Evolutionary conservation across 2,329 filamentous ascomycete genomes (phyloP).

Genomic region (Diatrype stigma): DNA sequence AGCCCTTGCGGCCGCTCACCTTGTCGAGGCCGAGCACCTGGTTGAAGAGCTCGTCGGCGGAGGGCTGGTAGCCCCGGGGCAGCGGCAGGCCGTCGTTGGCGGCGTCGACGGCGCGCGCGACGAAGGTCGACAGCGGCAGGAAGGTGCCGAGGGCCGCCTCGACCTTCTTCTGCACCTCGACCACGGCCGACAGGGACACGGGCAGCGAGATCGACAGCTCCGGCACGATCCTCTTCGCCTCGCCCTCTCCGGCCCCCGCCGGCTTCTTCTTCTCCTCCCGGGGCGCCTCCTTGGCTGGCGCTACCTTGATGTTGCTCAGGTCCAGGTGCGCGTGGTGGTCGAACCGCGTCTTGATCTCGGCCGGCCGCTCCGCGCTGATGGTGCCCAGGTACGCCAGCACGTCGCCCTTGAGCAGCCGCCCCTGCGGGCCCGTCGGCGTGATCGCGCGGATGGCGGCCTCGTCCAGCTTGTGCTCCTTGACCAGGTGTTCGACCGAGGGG

Average conservation of each 20-base stretch:
- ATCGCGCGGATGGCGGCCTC: slow-evolving; percentile 76
- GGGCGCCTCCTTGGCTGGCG: slow-evolving; percentile 45
- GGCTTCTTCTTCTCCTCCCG: slow-evolving; percentile 30
- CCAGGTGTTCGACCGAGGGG: slow-evolving; percentile 78
- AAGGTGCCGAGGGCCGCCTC: slow-evolving; percentile 72
- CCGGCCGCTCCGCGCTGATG: slow-evolving; percentile 69
- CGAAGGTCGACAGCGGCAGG: slow-evolving; percentile 80
- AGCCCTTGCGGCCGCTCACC: slow-evolving; percentile 36
- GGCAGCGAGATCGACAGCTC: slow-evolving; percentile 64
- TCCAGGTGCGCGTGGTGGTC: slow-evolving; percentile 79
- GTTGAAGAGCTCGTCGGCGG: slow-evolving; percentile 82
- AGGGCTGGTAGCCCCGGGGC: slow-evolving; percentile 59
- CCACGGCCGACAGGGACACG: slow-evolving; percentile 73
- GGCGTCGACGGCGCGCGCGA: slow-evolving; percentile 76
- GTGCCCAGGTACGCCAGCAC: slow-evolving; percentile 83
- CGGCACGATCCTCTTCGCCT: slow-evolving; percentile 34
- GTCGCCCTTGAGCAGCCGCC: slow-evolving; percentile 90
- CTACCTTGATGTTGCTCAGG: slow-evolving; percentile 90
- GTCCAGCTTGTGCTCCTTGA: slow-evolving; percentile 74
- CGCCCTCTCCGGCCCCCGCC: slow-evolving; percentile 25
- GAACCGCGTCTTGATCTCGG: slow-evolving; percentile 66
- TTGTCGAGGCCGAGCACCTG: slow-evolving; percentile 71
- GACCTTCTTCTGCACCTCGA: slow-evolving; percentile 77
- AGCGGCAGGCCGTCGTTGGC: slow-evolving; percentile 83
- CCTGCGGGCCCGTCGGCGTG: slow-evolving; percentile 79